A percentile compares a stretch with the other conserved stretches of the same genome.
Conservation (phyloP, 2,329 filamentous ascomycete genomes). For the Neopestalotiopsis sp. region DNA sequence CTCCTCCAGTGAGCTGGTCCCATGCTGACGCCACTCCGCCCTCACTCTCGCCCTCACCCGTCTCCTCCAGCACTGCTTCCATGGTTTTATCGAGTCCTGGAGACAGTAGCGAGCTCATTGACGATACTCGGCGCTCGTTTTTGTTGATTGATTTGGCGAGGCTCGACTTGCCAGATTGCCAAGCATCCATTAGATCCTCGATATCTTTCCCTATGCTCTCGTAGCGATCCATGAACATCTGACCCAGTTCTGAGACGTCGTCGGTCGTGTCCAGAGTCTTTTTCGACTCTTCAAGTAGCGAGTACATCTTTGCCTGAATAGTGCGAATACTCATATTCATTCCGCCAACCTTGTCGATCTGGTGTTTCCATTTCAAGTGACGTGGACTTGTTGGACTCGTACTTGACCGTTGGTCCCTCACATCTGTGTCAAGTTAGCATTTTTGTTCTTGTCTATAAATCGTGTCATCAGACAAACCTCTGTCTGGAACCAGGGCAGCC, state of each 20-base stretch:
- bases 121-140: conserved; percentile 74
- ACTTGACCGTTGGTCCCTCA: conserved; percentile 49
- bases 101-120: conserved; percentile 64
- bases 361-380: conserved; percentile 84
- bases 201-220: conserved; percentile 93
- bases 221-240: conserved; percentile 85
- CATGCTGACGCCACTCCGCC: conserved; percentile 73
- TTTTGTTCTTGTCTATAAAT: not conserved
- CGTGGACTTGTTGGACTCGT: conserved; percentile 67
- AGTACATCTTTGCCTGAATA: conserved; percentile 91
- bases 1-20: conserved; percentile 78
- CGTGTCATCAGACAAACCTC: conserved; percentile 58
- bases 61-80: conserved; percentile 54
- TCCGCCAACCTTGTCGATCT: conserved; percentile 86
- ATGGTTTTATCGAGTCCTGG: conserved; percentile 69
- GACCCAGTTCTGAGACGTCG: conserved; percentile 77
- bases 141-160: conserved; percentile 82
- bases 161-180: conserved; percentile 86
- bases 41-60: conserved; percentile 23
- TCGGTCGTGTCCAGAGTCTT: conserved; percentile 75
- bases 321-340: conserved; percentile 90
- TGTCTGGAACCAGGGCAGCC: conserved; percentile 63
- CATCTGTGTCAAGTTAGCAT: conserved; percentile 17
- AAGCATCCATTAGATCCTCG: conserved; percentile 78
- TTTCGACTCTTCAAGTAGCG: conserved; percentile 89